Conservation (phyloP, 1,139 yeast species). For the Trichomonascaceae sp. region DNA sequence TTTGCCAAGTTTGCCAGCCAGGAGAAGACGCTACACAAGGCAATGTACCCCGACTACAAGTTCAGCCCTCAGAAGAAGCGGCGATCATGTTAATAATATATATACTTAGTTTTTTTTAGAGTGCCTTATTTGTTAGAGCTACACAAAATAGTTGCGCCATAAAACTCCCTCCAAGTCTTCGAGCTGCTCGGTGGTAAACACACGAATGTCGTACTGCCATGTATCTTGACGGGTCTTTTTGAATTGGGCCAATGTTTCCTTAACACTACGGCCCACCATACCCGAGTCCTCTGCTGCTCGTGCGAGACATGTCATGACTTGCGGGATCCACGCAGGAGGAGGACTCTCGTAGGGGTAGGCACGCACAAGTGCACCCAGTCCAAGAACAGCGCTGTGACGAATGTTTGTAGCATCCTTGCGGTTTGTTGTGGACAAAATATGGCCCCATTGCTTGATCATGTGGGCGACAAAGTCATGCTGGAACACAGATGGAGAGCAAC, state of each 20-base stretch:
- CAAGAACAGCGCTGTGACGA: conserved; percentile 81
- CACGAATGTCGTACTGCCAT: conserved; percentile 81
- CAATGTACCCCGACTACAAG: conserved; percentile 34
- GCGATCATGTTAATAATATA: conserved; percentile 1
- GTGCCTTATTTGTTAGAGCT: conserved; percentile 4
- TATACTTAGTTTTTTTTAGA: neutral
- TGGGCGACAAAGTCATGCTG: conserved; percentile 28
- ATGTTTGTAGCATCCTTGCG: neutral
- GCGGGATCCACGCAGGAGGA: conserved; percentile 85
- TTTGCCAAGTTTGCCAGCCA: conserved; percentile 29
- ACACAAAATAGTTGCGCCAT: conserved; percentile 86
- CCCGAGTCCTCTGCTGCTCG: conserved; percentile 62
- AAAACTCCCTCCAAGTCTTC: conserved; percentile 91
- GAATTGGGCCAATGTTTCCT: conserved; percentile 67
- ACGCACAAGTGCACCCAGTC: conserved; percentile 75
- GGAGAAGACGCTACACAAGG: conserved; percentile 31
- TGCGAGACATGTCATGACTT: conserved; percentile 55
- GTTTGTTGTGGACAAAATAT: neutral
- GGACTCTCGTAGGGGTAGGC: conserved; percentile 91
- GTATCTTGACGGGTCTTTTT: conserved; percentile 91
- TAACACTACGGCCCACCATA: conserved; percentile 72
- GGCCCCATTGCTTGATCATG: neutral
- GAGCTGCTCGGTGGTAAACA: conserved; percentile 65
- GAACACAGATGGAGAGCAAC: conserved; percentile 55
- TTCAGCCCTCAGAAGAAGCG: conserved; percentile 30